Evolutionary conservation across 306 rosid genomes (phyloP), one percentile per base, ranked within the genome.

Genomic region (Argentina anserina): DNA sequence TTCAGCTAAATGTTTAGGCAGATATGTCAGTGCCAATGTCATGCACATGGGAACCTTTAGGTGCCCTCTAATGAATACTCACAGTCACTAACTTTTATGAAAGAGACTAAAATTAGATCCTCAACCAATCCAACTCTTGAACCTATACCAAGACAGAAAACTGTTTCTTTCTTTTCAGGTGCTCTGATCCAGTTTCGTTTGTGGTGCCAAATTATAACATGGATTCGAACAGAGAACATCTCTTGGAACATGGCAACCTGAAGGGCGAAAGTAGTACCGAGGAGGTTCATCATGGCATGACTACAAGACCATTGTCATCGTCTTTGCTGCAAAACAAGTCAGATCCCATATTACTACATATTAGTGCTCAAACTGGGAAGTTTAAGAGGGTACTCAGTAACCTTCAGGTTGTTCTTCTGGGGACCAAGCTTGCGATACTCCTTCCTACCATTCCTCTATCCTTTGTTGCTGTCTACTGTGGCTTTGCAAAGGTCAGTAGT

Each of bases 381-480:
- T 81, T 93, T 14, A 67, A 90, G 59, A 26, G 45, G 20, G 1
- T 89, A 1, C 75, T 91, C 9, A 20, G 70, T 7, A 89, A 90
- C 25, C 34, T 87, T 36, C 97, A 85, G 62, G 96, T 90, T 77
- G 94, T 93, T 67, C 75, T 87, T 73, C 78, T 90, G 62, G 98
- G 98, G 8, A 93, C 98, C 42, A 93, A 90, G 78, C 88, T 93
- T 33, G 82, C 90, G 3, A 73, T 89, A 75, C 86, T 93, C 42
- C 86, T 93, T 62, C 96, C 96, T 0, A 91, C 90, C 2, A 85
- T 93, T 70, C 96, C 96, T 1, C 70, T 81, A 5, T 89, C 98
- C 74, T 82, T 87, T 64, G 2, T 79, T 40, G 96, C 94, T 18
- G 46, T 85, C 0, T 59, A 0, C 68, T 81, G 11, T 49, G 86